Evolutionary conservation across 345 rosid species (phyloP).

Genomic region (Murraya koenigii): DNA sequence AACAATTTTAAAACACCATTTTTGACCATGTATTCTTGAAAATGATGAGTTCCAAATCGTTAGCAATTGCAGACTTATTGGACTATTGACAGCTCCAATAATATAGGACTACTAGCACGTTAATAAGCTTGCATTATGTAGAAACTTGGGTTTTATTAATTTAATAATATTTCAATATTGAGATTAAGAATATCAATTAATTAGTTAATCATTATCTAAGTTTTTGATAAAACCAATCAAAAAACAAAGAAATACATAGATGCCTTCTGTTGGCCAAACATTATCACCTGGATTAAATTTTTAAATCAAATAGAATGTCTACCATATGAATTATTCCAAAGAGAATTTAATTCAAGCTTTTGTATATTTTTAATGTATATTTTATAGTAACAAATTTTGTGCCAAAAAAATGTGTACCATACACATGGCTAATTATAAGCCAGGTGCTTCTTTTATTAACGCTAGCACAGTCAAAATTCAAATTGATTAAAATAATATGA

Average conservation of each 20-base stretch:
- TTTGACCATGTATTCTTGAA: neutral
- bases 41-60: neutral
- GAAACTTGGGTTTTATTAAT: neutral
- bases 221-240: neutral
- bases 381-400: neutral
- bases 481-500: neutral
- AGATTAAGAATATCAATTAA: neutral
- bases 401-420: neutral
- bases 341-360: neutral
- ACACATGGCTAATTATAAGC: conserved; percentile 2
- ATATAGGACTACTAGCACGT: neutral
- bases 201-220: neutral
- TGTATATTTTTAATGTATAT: neutral
- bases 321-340: neutral
- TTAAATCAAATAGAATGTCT: neutral
- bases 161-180: neutral
- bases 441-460: neutral
- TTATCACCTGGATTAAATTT: neutral
- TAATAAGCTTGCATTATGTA: neutral
- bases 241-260: neutral
- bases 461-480: neutral
- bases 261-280: neutral
- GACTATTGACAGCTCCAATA: neutral
- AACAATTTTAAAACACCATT: neutral
- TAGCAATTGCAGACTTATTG: neutral